Conservation (phyloP, 305 asterid genomes). For the Fraxinus angustifolia region DNA sequence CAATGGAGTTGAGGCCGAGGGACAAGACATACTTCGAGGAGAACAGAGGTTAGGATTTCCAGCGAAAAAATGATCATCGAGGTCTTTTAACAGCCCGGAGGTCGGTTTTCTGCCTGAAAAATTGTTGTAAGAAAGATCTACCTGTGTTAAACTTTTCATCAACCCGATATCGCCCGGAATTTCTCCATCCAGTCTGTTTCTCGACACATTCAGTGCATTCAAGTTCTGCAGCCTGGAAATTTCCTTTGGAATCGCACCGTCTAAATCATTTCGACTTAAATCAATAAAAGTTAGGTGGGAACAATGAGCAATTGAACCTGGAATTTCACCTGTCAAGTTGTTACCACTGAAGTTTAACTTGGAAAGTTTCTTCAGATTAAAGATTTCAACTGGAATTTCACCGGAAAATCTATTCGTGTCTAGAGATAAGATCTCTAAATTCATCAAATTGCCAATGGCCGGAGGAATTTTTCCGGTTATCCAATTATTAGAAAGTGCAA, state of each 20-base stretch:
- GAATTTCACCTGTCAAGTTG: slow-evolving; percentile 61
- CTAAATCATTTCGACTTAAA: slow-evolving; percentile 53
- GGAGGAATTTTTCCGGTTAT: slow-evolving; percentile 59
- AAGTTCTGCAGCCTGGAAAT: slow-evolving; percentile 47
- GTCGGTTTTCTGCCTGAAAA: slow-evolving; percentile 61
- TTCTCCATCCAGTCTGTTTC: slow-evolving; percentile 53
- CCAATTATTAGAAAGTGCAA: slow-evolving; percentile 57
- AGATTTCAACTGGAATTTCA: slow-evolving; percentile 54
- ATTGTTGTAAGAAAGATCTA: slow-evolving; percentile 74
- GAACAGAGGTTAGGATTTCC: slow-evolving; percentile 79
- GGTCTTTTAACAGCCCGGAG: slow-evolving; percentile 47
- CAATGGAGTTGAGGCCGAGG: slow-evolving; percentile 26
- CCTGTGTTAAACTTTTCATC: slow-evolving; percentile 59
- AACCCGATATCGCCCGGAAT: slow-evolving; percentile 66
- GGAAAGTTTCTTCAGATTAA: slow-evolving; percentile 43
- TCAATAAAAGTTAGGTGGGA: slow-evolving; percentile 56
- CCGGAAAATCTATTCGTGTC: slow-evolving; percentile 60
- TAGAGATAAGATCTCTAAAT: slow-evolving; percentile 50
- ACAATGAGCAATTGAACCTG: slow-evolving; percentile 33
- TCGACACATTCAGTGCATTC: slow-evolving; percentile 65
- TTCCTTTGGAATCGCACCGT: slow-evolving; percentile 46
- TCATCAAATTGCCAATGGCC: slow-evolving; percentile 47
- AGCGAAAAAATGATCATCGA: slow-evolving; percentile 42
- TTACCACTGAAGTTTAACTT: slow-evolving; percentile 57
- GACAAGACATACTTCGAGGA: slow-evolving; percentile 34